These are phyloP conservation scores for Gryganskiella cystojenkinii DNA, from an alignment of 192 early-diverging fungal genomes.

Conservation along the genomic window DNA sequence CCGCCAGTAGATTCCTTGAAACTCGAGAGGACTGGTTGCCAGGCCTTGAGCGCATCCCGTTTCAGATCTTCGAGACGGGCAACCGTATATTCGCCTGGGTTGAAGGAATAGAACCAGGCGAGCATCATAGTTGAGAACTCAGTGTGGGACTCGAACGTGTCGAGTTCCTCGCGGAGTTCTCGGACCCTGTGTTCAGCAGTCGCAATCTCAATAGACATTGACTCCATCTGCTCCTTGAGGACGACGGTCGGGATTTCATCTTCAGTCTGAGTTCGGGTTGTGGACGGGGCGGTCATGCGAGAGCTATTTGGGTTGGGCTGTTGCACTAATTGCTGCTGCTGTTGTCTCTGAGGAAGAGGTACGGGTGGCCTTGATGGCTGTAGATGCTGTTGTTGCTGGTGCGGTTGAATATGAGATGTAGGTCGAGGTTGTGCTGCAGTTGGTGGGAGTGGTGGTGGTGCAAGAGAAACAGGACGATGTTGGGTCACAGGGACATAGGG, in stretches of 20 bases:
- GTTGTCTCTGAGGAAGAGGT: background rate
- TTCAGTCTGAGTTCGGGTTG: constrained; percentile 4
- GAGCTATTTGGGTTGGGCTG: constrained; percentile 2
- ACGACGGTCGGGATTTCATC: constrained; percentile 49
- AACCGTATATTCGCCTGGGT: constrained; percentile 23
- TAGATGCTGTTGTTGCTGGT: background rate
- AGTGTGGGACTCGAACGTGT: constrained; percentile 41
- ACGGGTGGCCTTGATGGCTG: constrained; percentile 10
- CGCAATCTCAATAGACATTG: constrained; percentile 31
- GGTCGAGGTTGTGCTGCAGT: constrained; percentile 10
- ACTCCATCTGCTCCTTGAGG: constrained; percentile 51
- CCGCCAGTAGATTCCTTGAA: constrained; percentile 14
- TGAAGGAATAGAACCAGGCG: constrained; percentile 40
- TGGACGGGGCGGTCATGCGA: background rate
- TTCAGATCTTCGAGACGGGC: constrained; percentile 30
- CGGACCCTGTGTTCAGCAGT: constrained; percentile 32
- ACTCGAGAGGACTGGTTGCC: constrained; percentile 26
- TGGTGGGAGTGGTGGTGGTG: constrained; percentile 1
- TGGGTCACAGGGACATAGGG: constrained; percentile 6
- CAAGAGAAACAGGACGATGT: too few species aligned
- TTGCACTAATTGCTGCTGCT: too few species aligned
- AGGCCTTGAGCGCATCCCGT: constrained; percentile 25
- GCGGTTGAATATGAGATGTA: background rate
- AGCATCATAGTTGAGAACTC: constrained; percentile 43
- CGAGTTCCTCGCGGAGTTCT: constrained; percentile 43